phyloP scores from a whole-genome alignment of 1,284 basidiomycete species.

The Mixia osmundae region DNA sequence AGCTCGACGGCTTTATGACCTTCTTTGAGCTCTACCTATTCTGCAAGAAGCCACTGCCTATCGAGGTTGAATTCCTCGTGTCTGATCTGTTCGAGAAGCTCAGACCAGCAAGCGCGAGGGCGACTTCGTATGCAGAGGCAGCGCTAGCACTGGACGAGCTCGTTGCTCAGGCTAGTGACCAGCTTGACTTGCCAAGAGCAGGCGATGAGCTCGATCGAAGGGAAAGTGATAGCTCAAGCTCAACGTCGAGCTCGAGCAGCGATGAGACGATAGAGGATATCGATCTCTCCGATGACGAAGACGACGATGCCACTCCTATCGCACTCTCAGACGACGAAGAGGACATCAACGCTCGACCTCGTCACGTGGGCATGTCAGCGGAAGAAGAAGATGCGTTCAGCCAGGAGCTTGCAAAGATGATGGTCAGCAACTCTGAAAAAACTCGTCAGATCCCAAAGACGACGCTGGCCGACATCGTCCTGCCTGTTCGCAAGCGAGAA shows the following conservation, averaged over 20 bases:
- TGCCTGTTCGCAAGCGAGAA: constrained; percentile 33
- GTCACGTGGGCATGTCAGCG: constrained; percentile 8
- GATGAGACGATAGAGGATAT: no score
- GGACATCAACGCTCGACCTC: constrained; percentile 1
- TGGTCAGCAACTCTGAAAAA: constrained; percentile 60
- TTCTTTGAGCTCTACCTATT: constrained; percentile 86
- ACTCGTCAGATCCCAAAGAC: constrained; percentile 39
- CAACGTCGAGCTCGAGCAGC: background rate
- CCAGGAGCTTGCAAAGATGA: constrained; percentile 84
- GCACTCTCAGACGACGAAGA: constrained; percentile 9
- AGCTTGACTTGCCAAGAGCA: background rate
- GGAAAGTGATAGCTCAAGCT: background rate
- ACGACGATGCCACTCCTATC: constrained; percentile 14
- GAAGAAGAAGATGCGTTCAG: constrained; percentile 79
- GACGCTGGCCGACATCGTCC: constrained; percentile 11
- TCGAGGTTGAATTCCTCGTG: constrained; percentile 96
- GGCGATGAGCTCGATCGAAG: background rate
- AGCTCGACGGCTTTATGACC: constrained; percentile 69
- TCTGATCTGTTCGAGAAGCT: constrained; percentile 44
- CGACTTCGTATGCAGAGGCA: constrained; percentile 58
- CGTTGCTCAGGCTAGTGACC: constrained; percentile 27
- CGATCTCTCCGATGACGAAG: constrained; percentile 3
- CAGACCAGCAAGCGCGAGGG: constrained; percentile 24
- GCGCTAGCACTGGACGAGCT: constrained; percentile 70
- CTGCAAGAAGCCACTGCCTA: constrained; percentile 59